These are phyloP conservation scores for Margaritispora aquatica DNA, from an alignment of 495 filamentous ascomycete species.

Conservation along the genomic window DNA sequence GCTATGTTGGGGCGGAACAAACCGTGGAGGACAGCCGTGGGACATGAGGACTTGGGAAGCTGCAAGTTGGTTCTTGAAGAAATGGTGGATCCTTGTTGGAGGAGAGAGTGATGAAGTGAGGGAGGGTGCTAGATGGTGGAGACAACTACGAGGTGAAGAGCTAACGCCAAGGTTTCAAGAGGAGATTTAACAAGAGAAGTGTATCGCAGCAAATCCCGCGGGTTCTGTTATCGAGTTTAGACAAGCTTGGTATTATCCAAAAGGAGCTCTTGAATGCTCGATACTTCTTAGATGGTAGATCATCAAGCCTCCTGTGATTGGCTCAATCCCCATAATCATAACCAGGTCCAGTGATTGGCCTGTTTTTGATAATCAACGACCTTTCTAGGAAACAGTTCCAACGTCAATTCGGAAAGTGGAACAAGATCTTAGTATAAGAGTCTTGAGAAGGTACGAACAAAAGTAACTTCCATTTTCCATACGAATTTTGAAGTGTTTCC, in stretches of 20 bases:
- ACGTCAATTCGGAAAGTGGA: too few relatives aligned
- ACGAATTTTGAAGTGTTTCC: too few relatives aligned
- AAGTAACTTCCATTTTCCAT: too few relatives aligned
- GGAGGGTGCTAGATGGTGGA: constrained; percentile 11
- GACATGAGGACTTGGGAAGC: constrained; percentile 34
- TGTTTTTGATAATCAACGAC: background rate
- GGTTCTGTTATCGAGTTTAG: background rate
- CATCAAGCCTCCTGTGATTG: background rate
- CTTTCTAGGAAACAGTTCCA: background rate
- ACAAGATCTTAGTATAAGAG: too few relatives aligned
- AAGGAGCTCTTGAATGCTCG: too few relatives aligned
- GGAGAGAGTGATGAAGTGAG: constrained; percentile 9
- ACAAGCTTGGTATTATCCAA: too few relatives aligned
- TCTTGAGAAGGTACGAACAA: too few relatives aligned
- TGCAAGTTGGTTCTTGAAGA: constrained; percentile 32
- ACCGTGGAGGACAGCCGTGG: constrained; percentile 21
- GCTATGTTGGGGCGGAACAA: constrained; percentile 3
- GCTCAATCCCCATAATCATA: background rate
- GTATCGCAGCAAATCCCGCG: background rate
- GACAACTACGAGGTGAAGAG: constrained; percentile 1
- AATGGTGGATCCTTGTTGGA: constrained; percentile 27
- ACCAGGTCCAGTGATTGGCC: background rate
- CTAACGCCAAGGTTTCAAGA: background rate
- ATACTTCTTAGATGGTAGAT: too few relatives aligned
- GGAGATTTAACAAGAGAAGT: background rate